Base-by-base conservation (phyloP, 2,329 filamentous ascomycete species). In the Phaeosphaeria sp. region DNA sequence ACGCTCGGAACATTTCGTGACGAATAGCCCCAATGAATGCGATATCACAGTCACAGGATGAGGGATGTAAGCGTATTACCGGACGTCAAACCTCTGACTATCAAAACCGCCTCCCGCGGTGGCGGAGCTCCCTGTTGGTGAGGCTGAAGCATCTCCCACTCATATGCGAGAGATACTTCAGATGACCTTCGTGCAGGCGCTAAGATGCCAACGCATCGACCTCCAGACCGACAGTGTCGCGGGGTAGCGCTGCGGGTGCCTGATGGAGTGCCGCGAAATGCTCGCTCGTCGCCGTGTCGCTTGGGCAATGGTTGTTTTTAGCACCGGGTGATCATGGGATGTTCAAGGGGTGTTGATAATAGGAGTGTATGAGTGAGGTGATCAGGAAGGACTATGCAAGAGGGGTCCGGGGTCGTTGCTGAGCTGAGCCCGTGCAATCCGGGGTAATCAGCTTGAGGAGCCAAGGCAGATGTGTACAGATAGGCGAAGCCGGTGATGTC, bases 171-270 rank as follows among this genome's bases (percentile, higher is more conserved):
- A 64, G 58, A 63, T 56, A 45, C 51, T 68, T 66, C 74, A 76
- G 74, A 76, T 75, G 74, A 76, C 73, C 64, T 58, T 30, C 55
- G 55, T 67, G 73, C 69, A 73, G 60, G 68, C 72, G 72, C 73
- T 74, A 75, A 71, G 42, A 30, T 74, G 74, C 72, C 74, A 77
- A 60, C 74, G 74, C 74, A 77, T 75, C 72, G 59, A 66, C 64
- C 67, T 66, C 64, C 70, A 74, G 65, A 74, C 72, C 72, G 69
- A 68, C 62, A 57, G 59, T 60, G 64, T 65, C 67, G 67, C 68
- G 69, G 67, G 64, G 69, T 69, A 69, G 63, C 56, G 66, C 67
- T 66, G 68, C 68, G 65, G 74, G 72, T 74, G 74, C 73, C 71
- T 74, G 71, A 68, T 65, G 62, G 67, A 64, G 67, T 59, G 65